Base-by-base conservation (phyloP, 352 stramenopile species). In the Phytophthora pinifolia region DNA sequence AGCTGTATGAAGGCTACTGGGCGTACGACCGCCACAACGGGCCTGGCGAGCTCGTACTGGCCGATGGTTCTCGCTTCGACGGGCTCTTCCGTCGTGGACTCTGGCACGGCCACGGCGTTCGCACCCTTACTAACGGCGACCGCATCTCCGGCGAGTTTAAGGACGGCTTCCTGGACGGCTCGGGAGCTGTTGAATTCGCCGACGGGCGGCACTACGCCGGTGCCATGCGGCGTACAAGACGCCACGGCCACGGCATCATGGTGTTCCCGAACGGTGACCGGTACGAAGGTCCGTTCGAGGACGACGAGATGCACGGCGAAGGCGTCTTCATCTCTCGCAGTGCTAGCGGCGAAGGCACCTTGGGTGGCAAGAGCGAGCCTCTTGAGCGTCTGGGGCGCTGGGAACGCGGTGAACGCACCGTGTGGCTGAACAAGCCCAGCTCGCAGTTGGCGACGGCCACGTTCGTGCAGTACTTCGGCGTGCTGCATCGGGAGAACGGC, bases 201-300 rank as follows among this genome's bases (percentile, higher is more conserved):
- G 83, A 93, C 45, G 79, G 81, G 41, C 71, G 81, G 1, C 78
- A 89, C 30, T 93, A 93, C 42, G 52, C 55, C 10, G 81, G 83
- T n/a, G 64, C 71, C 5, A 92, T 93, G 49, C 35, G 14, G 6
- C 53, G 70, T 44, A 92, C 83, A 9, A 58, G 71, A 6, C 70
- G 83, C 6, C 78, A 97, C 22, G 91, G 91, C 4, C 51, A 82
- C 29, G 91, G 92, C 5, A 71, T 87, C 27, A 49, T 98, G 12
- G 88, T 78, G 2, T 96, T 95, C 51, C 67, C 83, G 0, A 96
- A 92, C 43, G 90, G 92, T 3, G 93, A 97, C 46, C 73, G 75
- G 1, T 98, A 97, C 64, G 86, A 96, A 62, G 93, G 93, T 6
- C 69, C 89, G 31, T 98, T 95, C 54, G 69, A 83, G 49, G 45